These are phyloP conservation scores for Tetrapyrgos nigripes DNA, from an alignment of 1,284 basidiomycete species.

Conservation along the genomic window DNA sequence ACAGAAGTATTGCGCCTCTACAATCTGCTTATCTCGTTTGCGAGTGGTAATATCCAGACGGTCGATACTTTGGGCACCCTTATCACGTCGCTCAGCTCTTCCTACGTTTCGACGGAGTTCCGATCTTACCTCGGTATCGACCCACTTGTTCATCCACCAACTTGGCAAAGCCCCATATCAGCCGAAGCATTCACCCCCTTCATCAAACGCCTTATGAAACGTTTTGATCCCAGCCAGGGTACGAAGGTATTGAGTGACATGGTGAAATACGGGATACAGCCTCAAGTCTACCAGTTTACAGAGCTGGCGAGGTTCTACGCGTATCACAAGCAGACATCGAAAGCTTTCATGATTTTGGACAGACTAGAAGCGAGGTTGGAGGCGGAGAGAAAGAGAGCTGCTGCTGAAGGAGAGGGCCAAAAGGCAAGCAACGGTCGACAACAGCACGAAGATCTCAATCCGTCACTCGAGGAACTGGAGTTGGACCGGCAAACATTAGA, in stretches of 20 bases:
- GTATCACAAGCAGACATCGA: slow-evolving; percentile 28
- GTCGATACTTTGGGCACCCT: neutral
- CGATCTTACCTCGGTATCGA: slow-evolving; percentile 21
- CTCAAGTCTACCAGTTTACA: slow-evolving; percentile 45
- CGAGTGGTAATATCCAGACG: neutral
- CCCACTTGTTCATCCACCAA: slow-evolving; percentile 36
- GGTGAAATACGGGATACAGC: slow-evolving; percentile 36
- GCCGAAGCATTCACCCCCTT: slow-evolving; percentile 46
- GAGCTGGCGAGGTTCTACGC: slow-evolving; percentile 45
- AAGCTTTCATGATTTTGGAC: slow-evolving; percentile 39
- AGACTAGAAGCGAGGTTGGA: slow-evolving; percentile 31
- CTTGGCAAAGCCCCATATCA: slow-evolving; percentile 10
- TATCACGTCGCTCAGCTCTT: slow-evolving; percentile 4
- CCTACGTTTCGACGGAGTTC: neutral
- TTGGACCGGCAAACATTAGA: too few species aligned
- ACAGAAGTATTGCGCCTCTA: neutral
- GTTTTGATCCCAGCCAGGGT: slow-evolving; percentile 29
- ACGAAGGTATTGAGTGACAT: slow-evolving; percentile 44
- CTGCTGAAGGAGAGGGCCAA: neutral
- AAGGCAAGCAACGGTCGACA: neutral
- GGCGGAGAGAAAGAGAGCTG: neutral
- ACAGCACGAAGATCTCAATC: neutral
- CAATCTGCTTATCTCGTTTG: neutral
- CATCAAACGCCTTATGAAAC: slow-evolving; percentile 36
- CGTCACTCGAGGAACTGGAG: too few species aligned